These are phyloP conservation scores for Beauveria sp. DNA, from an alignment of 2,329 filamentous ascomycete species.

Conservation along the genomic window DNA sequence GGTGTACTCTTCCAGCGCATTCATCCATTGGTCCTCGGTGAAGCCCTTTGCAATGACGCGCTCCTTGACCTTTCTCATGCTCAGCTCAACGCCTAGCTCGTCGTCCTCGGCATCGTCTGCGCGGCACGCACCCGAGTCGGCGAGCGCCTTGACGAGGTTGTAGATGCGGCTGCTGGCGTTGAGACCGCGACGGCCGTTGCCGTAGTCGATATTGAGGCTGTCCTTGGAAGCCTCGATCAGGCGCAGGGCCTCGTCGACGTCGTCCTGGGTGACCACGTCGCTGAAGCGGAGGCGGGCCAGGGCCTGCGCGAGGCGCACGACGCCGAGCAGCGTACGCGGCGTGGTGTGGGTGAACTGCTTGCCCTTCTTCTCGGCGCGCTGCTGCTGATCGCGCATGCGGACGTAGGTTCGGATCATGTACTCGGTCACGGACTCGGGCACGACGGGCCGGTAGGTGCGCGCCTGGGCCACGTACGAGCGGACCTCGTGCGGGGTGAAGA, in stretches of 20 bases:
- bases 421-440: constrained; percentile 79
- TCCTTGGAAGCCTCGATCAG: constrained; percentile 92
- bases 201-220: constrained; percentile 67
- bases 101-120: constrained; percentile 56
- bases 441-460: constrained; percentile 76
- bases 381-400: constrained; percentile 84
- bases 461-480: constrained; percentile 93
- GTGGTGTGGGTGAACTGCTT: constrained; percentile 93
- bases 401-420: constrained; percentile 98
- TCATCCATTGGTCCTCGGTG: constrained; percentile 85
- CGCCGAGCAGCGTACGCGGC: constrained; percentile 83
- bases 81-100: constrained; percentile 59
- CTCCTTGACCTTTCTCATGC: constrained; percentile 81
- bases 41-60: constrained; percentile 93
- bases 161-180: constrained; percentile 88
- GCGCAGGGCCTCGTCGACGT: constrained; percentile 90
- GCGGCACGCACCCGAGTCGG: constrained; percentile 77
- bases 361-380: constrained; percentile 81
- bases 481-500: constrained; percentile 89
- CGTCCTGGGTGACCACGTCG: constrained; percentile 75
- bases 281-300: constrained; percentile 87
- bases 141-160: constrained; percentile 82
- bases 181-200: constrained; percentile 53
- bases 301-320: constrained; percentile 88
- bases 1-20: constrained; percentile 83